These are phyloP conservation scores for Dothistroma septosporum DNA, from an alignment of 2,329 filamentous ascomycete species.

Conservation along the genomic window DNA sequence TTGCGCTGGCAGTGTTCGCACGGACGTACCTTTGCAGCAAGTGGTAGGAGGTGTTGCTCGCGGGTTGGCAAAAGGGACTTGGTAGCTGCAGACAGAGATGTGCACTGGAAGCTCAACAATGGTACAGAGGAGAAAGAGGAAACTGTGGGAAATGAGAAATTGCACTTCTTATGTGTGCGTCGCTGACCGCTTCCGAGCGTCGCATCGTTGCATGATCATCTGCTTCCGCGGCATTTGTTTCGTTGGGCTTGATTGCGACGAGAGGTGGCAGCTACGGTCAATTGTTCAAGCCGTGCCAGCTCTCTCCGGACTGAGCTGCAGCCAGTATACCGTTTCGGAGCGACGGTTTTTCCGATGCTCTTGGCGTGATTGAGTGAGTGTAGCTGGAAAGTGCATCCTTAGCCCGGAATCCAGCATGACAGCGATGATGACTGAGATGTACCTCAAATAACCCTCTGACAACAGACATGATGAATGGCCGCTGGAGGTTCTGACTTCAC, in stretches of 20 bases:
- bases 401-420: neutral
- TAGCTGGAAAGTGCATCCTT: neutral
- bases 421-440: neutral
- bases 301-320: neutral
- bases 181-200: constrained; percentile 18
- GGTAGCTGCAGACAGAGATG: neutral
- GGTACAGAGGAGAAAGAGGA: constrained; percentile 14
- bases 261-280: constrained; percentile 17
- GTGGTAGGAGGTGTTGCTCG: neutral
- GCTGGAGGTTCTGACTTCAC: too few relatives aligned
- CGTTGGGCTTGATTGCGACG: constrained; percentile 22
- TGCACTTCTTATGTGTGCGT: constrained; percentile 14
- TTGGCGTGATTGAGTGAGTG: neutral
- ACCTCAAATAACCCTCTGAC: too few relatives aligned
- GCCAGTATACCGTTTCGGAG: neutral
- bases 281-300: constrained; percentile 10
- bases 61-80: neutral
- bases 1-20: neutral
- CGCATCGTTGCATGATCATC: constrained; percentile 16
- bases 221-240: constrained; percentile 16
- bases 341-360: neutral
- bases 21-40: neutral
- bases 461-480: too few relatives aligned
- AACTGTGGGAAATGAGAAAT: constrained; percentile 9
- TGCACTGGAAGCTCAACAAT: constrained; percentile 1